Evolutionary conservation across 2,329 filamentous ascomycete species (phyloP).

Genomic region (Talaromyces piceae): DNA sequence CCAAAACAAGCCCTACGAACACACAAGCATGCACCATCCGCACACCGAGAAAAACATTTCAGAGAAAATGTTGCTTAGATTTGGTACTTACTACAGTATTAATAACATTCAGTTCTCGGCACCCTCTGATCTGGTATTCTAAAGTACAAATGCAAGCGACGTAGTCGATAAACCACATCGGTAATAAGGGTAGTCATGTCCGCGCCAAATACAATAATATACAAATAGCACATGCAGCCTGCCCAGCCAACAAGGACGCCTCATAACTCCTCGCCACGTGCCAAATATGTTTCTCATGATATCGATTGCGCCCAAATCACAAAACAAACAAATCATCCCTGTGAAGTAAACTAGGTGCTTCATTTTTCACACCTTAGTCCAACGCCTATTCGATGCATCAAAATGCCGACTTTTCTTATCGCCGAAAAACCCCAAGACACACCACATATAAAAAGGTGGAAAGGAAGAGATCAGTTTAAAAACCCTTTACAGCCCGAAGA

Average conservation of each 20-base stretch:
- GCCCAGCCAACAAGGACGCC: neutral
- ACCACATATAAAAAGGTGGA: neutral
- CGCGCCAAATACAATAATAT: neutral
- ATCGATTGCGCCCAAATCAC: neutral
- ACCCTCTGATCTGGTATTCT: neutral
- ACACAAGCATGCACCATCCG: neutral
- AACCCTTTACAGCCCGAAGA: slow-evolving; percentile 97
- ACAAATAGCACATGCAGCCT: neutral
- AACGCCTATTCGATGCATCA: slow-evolving; percentile 11
- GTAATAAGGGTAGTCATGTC: neutral
- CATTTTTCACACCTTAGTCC: neutral
- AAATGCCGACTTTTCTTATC: neutral
- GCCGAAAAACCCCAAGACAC: neutral
- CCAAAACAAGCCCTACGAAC: neutral
- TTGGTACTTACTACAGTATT: too few species aligned
- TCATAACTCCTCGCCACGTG: neutral
- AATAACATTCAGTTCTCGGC: too few species aligned
- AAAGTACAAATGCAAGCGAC: neutral
- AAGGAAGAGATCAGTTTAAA: slow-evolving; percentile 63
- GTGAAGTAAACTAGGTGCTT: neutral
- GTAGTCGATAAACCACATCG: neutral
- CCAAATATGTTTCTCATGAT: neutral
- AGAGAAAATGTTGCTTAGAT: too few species aligned
- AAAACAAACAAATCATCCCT: too few species aligned
- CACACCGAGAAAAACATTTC: neutral